These are phyloP conservation scores for Fusarium beomiforme DNA, from an alignment of 2,329 filamentous ascomycete genomes.

Conservation along the genomic window DNA sequence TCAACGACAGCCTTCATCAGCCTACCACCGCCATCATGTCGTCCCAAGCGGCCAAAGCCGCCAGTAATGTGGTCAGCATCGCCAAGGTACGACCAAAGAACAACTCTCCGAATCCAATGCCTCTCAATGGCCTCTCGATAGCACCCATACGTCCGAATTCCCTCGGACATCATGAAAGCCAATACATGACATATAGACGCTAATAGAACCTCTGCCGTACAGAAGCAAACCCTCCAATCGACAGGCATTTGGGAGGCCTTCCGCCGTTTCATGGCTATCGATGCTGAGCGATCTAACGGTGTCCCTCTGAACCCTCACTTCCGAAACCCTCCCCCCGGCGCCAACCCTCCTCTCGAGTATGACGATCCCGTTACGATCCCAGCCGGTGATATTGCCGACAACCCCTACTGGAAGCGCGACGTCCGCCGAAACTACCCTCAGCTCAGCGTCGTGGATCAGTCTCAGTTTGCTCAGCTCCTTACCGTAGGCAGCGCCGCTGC, in stretches of 20 bases:
- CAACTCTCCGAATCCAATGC: constrained; percentile 16
- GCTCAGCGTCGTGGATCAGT: constrained; percentile 82
- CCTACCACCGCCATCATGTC: constrained; percentile 61
- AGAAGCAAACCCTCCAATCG: constrained; percentile 98
- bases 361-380: constrained; percentile 67
- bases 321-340: constrained; percentile 77
- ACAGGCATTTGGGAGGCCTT: constrained; percentile 87
- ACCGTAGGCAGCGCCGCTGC: constrained; percentile 82
- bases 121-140: constrained; percentile 30
- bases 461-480: constrained; percentile 85
- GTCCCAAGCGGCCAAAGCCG: constrained; percentile 68
- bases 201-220: constrained; percentile 35
- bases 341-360: constrained; percentile 51
- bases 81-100: constrained; percentile 61
- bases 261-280: constrained; percentile 81
- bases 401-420: constrained; percentile 86
- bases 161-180: constrained; percentile 23
- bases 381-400: constrained; percentile 56
- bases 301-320: constrained; percentile 92
- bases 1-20: constrained; percentile 38
- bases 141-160: constrained; percentile 22
- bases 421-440: constrained; percentile 82
- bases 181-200: constrained; percentile 2
- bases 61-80: constrained; percentile 64
- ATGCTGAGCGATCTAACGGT: constrained; percentile 89